phyloP scores from a whole-genome alignment of 208 protist genomes.

The Trypanosoma mega region DNA sequence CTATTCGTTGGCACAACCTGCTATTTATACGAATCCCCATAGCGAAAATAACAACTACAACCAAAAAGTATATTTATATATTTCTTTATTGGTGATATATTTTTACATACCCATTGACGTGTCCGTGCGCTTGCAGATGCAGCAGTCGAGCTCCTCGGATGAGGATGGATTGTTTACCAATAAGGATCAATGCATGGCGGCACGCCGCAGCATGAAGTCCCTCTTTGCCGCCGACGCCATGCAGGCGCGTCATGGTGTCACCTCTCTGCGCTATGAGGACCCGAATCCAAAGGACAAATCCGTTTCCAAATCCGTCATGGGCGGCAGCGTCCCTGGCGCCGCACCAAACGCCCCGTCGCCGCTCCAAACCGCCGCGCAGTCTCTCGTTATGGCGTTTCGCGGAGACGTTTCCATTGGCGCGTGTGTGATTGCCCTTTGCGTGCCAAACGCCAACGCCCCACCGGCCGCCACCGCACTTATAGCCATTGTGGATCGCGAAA shows the following conservation, averaged over 20 bases:
- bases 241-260: conserved; percentile 27
- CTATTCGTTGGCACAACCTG: too few species aligned
- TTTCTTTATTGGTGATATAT: too few species aligned
- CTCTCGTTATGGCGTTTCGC: conserved; percentile 49
- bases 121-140: neutral
- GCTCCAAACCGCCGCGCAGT: conserved; percentile 45
- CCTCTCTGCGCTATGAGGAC: conserved; percentile 22
- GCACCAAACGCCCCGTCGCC: conserved; percentile 16
- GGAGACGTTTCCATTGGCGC: conserved; percentile 38
- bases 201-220: conserved; percentile 21
- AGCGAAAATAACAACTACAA: too few species aligned
- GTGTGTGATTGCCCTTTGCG: conserved; percentile 48
- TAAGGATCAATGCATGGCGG: neutral
- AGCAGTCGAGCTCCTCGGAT: conserved; percentile 13
- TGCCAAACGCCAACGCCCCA: conserved; percentile 28
- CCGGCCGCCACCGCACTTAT: conserved; percentile 12
- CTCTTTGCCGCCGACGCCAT: conserved; percentile 30
- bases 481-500: conserved; percentile 31
- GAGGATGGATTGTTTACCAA: neutral
- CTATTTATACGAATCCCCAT: too few species aligned
- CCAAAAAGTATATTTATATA: too few species aligned
- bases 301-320: conserved; percentile 10
- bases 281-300: neutral
- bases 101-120: neutral
- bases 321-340: neutral